phyloP scores from a whole-genome alignment of 2,329 filamentous ascomycete genomes.

The Lecanosticta acicola region DNA sequence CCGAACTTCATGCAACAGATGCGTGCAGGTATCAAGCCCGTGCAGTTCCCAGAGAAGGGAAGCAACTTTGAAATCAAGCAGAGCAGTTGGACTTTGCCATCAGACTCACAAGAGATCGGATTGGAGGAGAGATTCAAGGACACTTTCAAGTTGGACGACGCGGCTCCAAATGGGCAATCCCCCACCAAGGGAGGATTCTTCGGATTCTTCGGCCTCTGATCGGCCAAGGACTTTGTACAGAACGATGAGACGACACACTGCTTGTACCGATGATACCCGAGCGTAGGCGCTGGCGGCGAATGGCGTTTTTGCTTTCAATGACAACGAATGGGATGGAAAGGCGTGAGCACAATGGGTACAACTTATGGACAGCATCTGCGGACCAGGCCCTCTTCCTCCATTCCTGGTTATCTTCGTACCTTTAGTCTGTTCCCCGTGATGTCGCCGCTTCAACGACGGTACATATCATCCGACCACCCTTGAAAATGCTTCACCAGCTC shows the following conservation, averaged over 20 bases:
- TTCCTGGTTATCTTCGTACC: too few species aligned
- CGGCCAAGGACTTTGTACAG: background rate
- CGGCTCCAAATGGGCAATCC: conserved; percentile 1
- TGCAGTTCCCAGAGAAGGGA: conserved; percentile 17
- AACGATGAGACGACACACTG: background rate
- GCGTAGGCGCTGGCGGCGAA: too few species aligned
- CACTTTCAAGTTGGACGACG: conserved; percentile 16
- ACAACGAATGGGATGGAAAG: too few species aligned
- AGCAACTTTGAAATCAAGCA: conserved; percentile 18
- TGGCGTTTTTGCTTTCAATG: too few species aligned
- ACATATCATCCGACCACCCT: too few species aligned
- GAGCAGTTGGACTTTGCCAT: conserved; percentile 17
- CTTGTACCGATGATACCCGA: background rate
- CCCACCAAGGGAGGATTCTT: conserved; percentile 1
- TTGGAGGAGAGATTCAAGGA: conserved; percentile 19
- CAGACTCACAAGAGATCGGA: conserved; percentile 19
- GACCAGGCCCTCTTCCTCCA: too few species aligned
- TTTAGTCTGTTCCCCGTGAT: too few species aligned
- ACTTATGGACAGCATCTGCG: too few species aligned
- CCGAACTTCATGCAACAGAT: conserved; percentile 49
- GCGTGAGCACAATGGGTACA: too few species aligned
- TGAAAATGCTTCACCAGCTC: too few species aligned
- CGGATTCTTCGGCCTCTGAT: conserved; percentile 6
- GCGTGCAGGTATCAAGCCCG: conserved; percentile 22
- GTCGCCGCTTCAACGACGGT: too few species aligned